Percentiles rank a stretch among this genome's conserved stretches.
Conservation (phyloP, 208 protist genomes). For the Trypanosoma congolense region DNA sequence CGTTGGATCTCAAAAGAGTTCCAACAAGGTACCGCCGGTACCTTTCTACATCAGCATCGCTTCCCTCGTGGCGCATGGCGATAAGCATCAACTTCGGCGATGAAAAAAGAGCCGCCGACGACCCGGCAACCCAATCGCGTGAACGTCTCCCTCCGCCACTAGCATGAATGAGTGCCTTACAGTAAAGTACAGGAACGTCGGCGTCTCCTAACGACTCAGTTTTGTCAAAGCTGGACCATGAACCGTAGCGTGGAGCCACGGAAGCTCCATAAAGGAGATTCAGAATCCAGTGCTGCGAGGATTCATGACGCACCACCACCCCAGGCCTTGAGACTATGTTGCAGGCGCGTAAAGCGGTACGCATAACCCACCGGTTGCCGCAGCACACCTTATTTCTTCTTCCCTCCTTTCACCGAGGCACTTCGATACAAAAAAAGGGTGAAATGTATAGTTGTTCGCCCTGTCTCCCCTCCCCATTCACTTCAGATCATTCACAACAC, state of each 20-base stretch:
- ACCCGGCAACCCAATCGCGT: slow-evolving; percentile 78
- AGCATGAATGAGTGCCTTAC: slow-evolving; percentile 72
- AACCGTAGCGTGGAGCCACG: slow-evolving; percentile 45
- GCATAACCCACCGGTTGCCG: neutral
- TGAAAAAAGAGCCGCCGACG: slow-evolving; percentile 37
- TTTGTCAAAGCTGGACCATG: slow-evolving; percentile 25
- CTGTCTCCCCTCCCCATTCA: too few relatives aligned
- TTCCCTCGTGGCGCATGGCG: slow-evolving; percentile 62
- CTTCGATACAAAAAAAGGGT: too few relatives aligned
- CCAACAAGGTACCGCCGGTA: slow-evolving; percentile 46
- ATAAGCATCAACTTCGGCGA: slow-evolving; percentile 42
- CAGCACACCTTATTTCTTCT: neutral
- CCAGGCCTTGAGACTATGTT: neutral
- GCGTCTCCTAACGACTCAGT: slow-evolving; percentile 6
- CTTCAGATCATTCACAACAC: too few relatives aligned
- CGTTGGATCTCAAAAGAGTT: slow-evolving; percentile 7
- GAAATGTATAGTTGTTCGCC: too few relatives aligned
- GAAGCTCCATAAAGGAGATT: slow-evolving; percentile 49
- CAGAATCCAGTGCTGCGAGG: slow-evolving; percentile 33
- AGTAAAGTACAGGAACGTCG: slow-evolving; percentile 53
- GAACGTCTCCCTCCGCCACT: slow-evolving; percentile 55
- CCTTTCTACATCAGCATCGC: slow-evolving; percentile 42
- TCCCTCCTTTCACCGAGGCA: too few relatives aligned
- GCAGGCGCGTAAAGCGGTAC: neutral
- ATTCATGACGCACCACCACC: neutral